Evolutionary conservation across 2,329 filamentous ascomycete species (phyloP).

Genomic region (Fusarium virguliforme): DNA sequence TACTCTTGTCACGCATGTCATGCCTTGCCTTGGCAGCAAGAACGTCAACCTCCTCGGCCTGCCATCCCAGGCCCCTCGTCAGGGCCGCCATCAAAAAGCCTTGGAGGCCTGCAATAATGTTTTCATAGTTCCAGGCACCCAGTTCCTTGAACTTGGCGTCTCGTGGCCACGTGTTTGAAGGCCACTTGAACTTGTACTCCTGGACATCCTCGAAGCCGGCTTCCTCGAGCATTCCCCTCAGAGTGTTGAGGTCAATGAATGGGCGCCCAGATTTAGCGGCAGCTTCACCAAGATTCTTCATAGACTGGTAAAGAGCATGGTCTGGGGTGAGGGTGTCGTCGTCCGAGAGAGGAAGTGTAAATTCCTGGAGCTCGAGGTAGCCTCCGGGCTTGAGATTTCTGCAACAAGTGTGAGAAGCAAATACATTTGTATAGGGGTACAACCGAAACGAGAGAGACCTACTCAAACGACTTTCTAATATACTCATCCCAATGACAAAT

Average conservation of each 20-base stretch:
- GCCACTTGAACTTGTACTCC: slow-evolving; percentile 23
- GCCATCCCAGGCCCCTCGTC: slow-evolving; percentile 18
- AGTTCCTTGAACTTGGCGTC: slow-evolving; percentile 21
- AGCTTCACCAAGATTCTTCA: slow-evolving; percentile 18
- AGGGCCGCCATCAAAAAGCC: slow-evolving; percentile 23
- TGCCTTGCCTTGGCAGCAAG: slow-evolving; percentile 17
- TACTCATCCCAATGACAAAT: slow-evolving; percentile 21
- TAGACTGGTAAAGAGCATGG: slow-evolving; percentile 7
- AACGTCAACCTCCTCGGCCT: slow-evolving; percentile 15
- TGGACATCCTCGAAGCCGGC: slow-evolving; percentile 17
- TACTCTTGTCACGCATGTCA: slow-evolving; percentile 14
- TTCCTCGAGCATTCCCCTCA: slow-evolving; percentile 16
- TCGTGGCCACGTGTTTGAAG: slow-evolving; percentile 24
- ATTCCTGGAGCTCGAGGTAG: slow-evolving; percentile 28
- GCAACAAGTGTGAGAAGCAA: background rate
- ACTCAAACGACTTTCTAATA: slow-evolving; percentile 15
- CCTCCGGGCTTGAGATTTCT: slow-evolving; percentile 23
- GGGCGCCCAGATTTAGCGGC: slow-evolving; percentile 7
- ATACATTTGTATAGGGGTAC: background rate
- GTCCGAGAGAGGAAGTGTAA: slow-evolving; percentile 16
- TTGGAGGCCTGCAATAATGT: slow-evolving; percentile 18
- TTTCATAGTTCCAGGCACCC: slow-evolving; percentile 20
- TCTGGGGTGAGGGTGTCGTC: slow-evolving; percentile 14
- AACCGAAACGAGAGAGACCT: background rate
- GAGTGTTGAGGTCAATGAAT: slow-evolving; percentile 20